Conservation (phyloP, 164 flowering plant genomes). For the Houttuynia cordata region DNA sequence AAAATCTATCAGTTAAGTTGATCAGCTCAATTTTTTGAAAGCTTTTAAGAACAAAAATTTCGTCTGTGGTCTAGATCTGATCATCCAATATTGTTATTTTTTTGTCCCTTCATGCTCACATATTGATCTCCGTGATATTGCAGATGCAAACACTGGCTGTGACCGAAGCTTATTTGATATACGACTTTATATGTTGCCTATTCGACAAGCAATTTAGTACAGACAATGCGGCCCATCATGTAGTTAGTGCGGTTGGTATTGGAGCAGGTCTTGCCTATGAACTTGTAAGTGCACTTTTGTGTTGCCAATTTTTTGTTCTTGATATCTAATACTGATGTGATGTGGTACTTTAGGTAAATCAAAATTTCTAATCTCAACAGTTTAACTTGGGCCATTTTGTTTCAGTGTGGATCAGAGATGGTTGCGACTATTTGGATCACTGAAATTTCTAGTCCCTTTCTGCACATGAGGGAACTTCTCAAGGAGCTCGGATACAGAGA, state of each 20-base stretch:
- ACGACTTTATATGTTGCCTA: slow-evolving; percentile 65
- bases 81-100: no score
- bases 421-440: slow-evolving; percentile 69
- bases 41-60: no score
- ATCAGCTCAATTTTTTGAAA: no score
- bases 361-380: not conserved
- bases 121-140: not conserved
- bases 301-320: no score
- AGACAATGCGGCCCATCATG: slow-evolving; percentile 65
- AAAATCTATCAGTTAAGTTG: no score
- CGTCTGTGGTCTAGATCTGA: no score
- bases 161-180: slow-evolving; percentile 50
- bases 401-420: slow-evolving; percentile 83
- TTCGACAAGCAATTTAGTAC: slow-evolving; percentile 34
- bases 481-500: slow-evolving; percentile 83
- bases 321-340: no score
- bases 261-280: slow-evolving; percentile 56
- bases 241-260: slow-evolving; percentile 70
- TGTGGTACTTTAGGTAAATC: no score
- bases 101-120: not conserved
- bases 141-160: slow-evolving; percentile 69
- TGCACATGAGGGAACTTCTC: slow-evolving; percentile 77
- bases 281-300: slow-evolving; percentile 21
- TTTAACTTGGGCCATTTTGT: not conserved
- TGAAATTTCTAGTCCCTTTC: slow-evolving; percentile 87